Evolutionary conservation across 2,329 filamentous ascomycete genomes (phyloP).

Genomic region (Fusarium sp.): DNA sequence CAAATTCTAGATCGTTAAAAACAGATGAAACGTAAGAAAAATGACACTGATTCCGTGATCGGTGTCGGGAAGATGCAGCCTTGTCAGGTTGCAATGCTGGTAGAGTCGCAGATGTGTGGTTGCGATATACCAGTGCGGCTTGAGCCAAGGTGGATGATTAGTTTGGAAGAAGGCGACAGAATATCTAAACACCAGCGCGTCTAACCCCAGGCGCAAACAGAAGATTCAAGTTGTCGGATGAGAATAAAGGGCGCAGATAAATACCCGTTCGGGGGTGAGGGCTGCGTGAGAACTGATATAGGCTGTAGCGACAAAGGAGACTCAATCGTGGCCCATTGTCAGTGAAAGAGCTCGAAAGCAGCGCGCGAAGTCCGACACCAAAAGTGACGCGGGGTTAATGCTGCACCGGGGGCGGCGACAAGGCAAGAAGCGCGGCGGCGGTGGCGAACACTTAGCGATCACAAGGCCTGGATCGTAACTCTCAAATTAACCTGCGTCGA

Average conservation of each 20-base stretch:
- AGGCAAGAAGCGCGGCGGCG: conserved; percentile 23
- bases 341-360: conserved; percentile 45
- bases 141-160: conserved; percentile 43
- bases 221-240: conserved; percentile 42
- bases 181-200: conserved; percentile 55
- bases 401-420: conserved; percentile 32
- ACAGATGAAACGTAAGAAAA: conserved; percentile 38
- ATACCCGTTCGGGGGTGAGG: conserved; percentile 45
- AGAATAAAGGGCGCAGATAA: conserved; percentile 32
- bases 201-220: conserved; percentile 52
- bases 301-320: conserved; percentile 39
- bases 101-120: conserved; percentile 36
- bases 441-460: conserved; percentile 38
- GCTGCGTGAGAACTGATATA: conserved; percentile 18
- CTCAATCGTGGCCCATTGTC: conserved; percentile 52
- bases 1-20: conserved; percentile 47
- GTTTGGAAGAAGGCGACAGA: conserved; percentile 35
- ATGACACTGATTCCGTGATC: conserved; percentile 27
- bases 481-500: conserved; percentile 25
- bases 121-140: conserved; percentile 32
- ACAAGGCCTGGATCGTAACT: conserved; percentile 24
- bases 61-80: conserved; percentile 29
- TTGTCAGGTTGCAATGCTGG: conserved; percentile 38
- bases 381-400: conserved; percentile 43
- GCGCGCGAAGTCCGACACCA: conserved; percentile 42